Conservation (phyloP, 345 rosid species). For the Euphorbia pulcherrima region DNA sequence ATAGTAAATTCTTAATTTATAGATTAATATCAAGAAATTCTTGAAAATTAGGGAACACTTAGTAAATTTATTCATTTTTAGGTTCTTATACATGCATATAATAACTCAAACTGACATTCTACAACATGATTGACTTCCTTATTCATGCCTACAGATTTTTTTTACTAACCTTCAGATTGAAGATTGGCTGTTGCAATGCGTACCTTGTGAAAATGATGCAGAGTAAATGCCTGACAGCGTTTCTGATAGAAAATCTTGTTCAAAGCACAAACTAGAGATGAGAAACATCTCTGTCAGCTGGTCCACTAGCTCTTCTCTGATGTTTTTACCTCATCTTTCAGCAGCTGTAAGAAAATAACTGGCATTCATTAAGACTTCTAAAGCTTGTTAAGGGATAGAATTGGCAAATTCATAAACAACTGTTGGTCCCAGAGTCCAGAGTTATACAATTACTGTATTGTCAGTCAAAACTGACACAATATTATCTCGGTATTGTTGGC, state of each 20-base stretch:
- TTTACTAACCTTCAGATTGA: background rate
- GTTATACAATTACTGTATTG: background rate
- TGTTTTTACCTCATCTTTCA: background rate
- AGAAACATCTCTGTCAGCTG: background rate
- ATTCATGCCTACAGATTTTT: background rate
- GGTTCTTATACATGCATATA: background rate
- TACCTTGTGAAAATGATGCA: background rate
- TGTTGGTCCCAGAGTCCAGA: background rate
- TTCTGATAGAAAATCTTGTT: background rate
- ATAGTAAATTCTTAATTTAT: background rate
- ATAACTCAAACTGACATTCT: background rate
- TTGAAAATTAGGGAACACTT: background rate
- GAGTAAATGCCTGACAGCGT: background rate
- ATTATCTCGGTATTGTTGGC: background rate
- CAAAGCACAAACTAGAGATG: background rate
- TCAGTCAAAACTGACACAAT: background rate
- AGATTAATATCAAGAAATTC: background rate
- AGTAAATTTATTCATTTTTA: background rate
- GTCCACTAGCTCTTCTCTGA: background rate
- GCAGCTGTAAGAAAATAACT: background rate
- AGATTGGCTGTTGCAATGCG: background rate
- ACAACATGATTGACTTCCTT: background rate
- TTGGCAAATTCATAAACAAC: background rate
- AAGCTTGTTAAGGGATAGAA: background rate
- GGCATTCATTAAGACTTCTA: background rate